Base-by-base conservation (phyloP, 2,329 filamentous ascomycete species). In the Cladobotryum mycophilum region DNA sequence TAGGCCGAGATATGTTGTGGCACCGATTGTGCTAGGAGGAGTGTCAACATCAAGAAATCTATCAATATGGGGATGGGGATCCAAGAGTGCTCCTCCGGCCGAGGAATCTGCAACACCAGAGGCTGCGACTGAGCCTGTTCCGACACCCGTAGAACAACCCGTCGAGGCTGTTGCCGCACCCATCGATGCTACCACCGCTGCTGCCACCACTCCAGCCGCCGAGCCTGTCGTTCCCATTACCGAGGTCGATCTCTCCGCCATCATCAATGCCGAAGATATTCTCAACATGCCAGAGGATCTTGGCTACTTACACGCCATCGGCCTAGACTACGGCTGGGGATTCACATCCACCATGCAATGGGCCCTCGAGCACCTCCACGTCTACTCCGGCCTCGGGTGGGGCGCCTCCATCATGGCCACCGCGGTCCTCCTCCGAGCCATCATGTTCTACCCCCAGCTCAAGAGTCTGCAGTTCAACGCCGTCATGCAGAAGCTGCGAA, bases 271-370 rank as follows among this genome's bases (percentile, higher is more conserved):
- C 45, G 62, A 67, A 51, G 70, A 75, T 48, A 68, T 81, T 49
- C 75, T 82, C 53, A 70, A 78, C 55, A 80, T 89, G 55, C 82
- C 86, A 35, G 86, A 92, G 62, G 76, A 82, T 46, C 80, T 95
- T 52, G 93, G 93, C 55, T 96, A 91, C 63, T 74, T 99, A 52
- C 81, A 88, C 59, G 78, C 82, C 6, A 75, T 97, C 11, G 93
- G 93, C 3, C 73, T 99, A 18, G 88, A 97, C 61, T 97, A 86
- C 62, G 90, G 92, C 64, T 91, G 75, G 73, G 92, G 92, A 14
- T 81, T 88, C 5, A 88, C 90, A 0, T 72, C 84, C 4, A 58
- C 81, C 14, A 82, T 93, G 67, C 78, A 96, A 70, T 91, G 79
- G 76, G 18, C 81, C 3, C 71, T 97, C 11, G 93, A 99, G 73